Percentiles rank a stretch among this genome's conserved stretches.
These are phyloP conservation scores for Delonix regia DNA, from an alignment of 306 rosid genomes.

Conservation along the genomic window DNA sequence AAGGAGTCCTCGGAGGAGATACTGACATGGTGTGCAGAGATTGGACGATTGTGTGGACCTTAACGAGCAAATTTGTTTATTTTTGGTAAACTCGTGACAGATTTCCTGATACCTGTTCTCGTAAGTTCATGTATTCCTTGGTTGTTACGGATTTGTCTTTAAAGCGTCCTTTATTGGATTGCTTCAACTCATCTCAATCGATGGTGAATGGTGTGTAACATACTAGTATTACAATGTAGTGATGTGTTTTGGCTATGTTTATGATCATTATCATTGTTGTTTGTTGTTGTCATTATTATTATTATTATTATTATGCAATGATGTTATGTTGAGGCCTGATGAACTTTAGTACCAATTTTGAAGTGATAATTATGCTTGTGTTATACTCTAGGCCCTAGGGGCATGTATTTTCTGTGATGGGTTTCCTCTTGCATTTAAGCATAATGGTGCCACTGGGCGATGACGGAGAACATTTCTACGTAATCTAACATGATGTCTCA, in stretches of 20 bases:
- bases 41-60: slow-evolving; percentile 36
- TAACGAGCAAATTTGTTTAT: slow-evolving; percentile 30
- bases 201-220: slow-evolving; percentile 29
- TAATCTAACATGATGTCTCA: no score
- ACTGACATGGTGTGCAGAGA: slow-evolving; percentile 46
- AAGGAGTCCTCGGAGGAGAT: slow-evolving; percentile 96
- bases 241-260: slow-evolving; percentile 26
- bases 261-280: no score
- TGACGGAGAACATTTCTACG: no score
- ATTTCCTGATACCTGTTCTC: slow-evolving; percentile 39
- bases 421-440: no score
- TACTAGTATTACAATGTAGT: slow-evolving; percentile 18
- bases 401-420: no score
- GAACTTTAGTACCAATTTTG: background rate
- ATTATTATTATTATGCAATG: background rate
- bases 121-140: slow-evolving; percentile 22
- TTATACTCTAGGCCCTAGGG: no score
- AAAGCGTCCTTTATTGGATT: slow-evolving; percentile 34
- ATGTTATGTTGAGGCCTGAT: background rate
- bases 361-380: no score
- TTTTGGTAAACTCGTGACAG: slow-evolving; percentile 21
- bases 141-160: slow-evolving; percentile 35
- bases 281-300: background rate
- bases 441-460: no score
- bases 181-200: slow-evolving; percentile 30